phyloP scores from a whole-genome alignment of 2,329 filamentous ascomycete genomes.

The Allantophomopsis lycopodina region DNA sequence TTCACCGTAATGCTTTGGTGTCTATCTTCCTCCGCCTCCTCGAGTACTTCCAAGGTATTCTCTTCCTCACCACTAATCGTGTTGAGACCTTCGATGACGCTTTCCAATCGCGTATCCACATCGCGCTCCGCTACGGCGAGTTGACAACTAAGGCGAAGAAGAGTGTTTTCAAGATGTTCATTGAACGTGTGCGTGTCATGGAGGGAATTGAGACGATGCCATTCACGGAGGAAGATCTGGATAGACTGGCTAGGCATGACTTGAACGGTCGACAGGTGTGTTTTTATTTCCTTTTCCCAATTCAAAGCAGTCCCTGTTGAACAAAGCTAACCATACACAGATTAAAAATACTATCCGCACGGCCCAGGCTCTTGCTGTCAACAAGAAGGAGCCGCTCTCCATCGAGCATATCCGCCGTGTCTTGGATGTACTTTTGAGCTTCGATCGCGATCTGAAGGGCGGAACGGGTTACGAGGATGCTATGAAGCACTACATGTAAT shows the following conservation, averaged over 20 bases:
- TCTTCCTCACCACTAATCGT: constrained; percentile 82
- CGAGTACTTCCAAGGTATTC: constrained; percentile 84
- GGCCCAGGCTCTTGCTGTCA: constrained; percentile 69
- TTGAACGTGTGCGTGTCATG: constrained; percentile 55
- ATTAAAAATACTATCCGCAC: constrained; percentile 85
- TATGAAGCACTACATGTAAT: constrained; percentile 55
- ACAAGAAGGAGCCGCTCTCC: constrained; percentile 54
- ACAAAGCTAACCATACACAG: constrained; percentile 24
- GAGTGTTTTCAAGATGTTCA: constrained; percentile 73
- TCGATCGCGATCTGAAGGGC: constrained; percentile 72
- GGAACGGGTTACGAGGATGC: constrained; percentile 70
- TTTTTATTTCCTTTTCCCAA: constrained; percentile 3
- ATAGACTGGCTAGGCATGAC: constrained; percentile 50
- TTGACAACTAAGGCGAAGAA: constrained; percentile 60
- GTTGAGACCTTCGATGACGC: constrained; percentile 84
- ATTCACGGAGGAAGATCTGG: constrained; percentile 55
- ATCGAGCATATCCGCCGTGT: constrained; percentile 75
- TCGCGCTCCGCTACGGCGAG: constrained; percentile 69
- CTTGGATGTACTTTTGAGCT: constrained; percentile 71
- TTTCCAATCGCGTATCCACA: constrained; percentile 78
- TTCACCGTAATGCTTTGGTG: constrained; percentile 74
- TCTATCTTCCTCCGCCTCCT: constrained; percentile 76
- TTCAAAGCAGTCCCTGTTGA: neutral
- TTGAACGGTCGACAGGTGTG: constrained; percentile 54
- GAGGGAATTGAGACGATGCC: constrained; percentile 45